Base-by-base conservation (phyloP, 345 rosid genomes). In the Brassica cretica region DNA sequence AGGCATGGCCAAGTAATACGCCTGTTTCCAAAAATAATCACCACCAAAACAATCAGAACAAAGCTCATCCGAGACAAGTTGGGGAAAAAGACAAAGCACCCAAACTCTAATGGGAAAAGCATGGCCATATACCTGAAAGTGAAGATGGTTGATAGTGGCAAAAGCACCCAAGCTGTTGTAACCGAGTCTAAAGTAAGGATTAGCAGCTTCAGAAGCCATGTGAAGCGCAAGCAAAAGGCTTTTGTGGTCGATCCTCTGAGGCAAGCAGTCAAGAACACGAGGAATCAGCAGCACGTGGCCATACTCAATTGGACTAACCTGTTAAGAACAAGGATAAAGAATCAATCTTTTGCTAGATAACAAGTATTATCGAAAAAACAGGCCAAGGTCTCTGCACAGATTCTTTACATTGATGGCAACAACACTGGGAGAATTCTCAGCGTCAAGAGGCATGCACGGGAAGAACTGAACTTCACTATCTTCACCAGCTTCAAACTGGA, bases 111-210 rank as follows among this genome's bases (percentile, higher is more conserved):
- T 18, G 61, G 61, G 11, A 55, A 55, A 55, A 11, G n/a, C 29
- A 58, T 19, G 56, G 58, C 4, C 29, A 25, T 59, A 37, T 71
- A 95, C 99, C 99, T 96, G 99, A 82, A 96, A 96, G 87, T 96
- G 99, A 75, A 96, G 99, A 81, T 96, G 99, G 76, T 96, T 96
- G 84, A 93, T 90, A 70, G 99, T 96, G 16, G 98, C 99, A 87
- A 93, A 96, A 64, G 99, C 99, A 79, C 98, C 99, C 84, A 96
- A 85, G 87, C 99, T 96, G 85, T 96, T 96, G 90, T 96, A 96
- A 77, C 99, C 99, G 68, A 96, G 73, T n/a, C 99, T 89, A 80
- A 96, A 96, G 83, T 86, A 84, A 5, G 93, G 97, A 85, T 89
- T 89, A 65, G 86, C 92, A 55, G 93, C 97, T 80, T 96, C 99